phyloP scores from a whole-genome alignment of 352 stramenopile species.

The Phytophthora tubulina region DNA sequence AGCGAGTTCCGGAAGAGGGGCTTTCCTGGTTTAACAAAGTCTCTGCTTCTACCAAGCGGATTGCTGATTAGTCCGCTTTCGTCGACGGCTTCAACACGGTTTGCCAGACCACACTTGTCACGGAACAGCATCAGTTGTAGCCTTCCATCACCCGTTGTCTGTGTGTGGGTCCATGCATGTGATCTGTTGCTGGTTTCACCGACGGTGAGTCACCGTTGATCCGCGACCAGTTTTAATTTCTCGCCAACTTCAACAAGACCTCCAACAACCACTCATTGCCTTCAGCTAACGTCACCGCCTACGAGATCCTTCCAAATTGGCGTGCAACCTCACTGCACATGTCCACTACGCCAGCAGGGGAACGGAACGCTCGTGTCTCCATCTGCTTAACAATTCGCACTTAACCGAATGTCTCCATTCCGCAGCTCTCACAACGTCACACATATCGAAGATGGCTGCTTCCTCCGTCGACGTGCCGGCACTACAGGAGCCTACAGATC shows the following conservation, averaged over 20 bases:
- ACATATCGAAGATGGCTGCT: conserved; percentile 20
- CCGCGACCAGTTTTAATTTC: conserved; percentile 3
- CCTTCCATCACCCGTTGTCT: too few species aligned
- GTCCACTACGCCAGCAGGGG: too few species aligned
- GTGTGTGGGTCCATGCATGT: neutral
- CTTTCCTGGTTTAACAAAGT: neutral
- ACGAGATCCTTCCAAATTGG: too few species aligned
- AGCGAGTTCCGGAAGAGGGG: neutral
- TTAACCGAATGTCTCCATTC: conserved; percentile 11
- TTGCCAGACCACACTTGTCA: conserved; percentile 4
- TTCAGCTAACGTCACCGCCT: neutral
- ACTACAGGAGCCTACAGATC: conserved; percentile 39
- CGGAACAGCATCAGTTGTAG: neutral
- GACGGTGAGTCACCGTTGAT: neutral
- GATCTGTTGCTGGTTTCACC: neutral
- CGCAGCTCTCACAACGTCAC: conserved; percentile 30
- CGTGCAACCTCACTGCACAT: too few species aligned
- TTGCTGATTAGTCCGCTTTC: conserved; percentile 17
- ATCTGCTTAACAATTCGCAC: conserved; percentile 5
- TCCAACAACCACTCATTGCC: neutral
- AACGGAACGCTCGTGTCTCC: neutral
- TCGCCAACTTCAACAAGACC: conserved; percentile 5
- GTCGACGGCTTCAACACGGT: conserved; percentile 14
- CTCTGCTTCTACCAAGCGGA: neutral
- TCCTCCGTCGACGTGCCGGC: conserved; percentile 9